Percentiles rank a stretch among this genome's conserved stretches.
Conservation (phyloP, 2,329 filamentous ascomycete genomes). For the Sporothrix inflata region DNA sequence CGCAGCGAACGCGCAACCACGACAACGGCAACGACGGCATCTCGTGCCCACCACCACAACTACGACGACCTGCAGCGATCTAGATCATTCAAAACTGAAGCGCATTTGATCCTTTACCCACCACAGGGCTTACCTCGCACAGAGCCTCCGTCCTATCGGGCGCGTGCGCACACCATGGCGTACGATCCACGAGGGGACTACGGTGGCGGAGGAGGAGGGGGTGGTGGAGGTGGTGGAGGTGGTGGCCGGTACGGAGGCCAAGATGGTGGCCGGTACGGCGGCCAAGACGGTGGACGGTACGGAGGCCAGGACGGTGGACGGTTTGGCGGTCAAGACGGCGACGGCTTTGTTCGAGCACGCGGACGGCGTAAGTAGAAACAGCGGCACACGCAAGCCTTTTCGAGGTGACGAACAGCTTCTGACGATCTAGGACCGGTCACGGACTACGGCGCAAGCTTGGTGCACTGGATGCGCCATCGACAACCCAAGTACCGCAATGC, state of each 20-base stretch:
- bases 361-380: slow-evolving; percentile 34
- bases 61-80: background rate
- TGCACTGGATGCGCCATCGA: slow-evolving; percentile 88
- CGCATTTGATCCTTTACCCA: background rate
- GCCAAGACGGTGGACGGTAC: slow-evolving; percentile 20
- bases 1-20: background rate
- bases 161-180: slow-evolving; percentile 33
- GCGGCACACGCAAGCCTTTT: background rate
- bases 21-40: background rate
- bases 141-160: slow-evolving; percentile 20
- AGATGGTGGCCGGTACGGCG: slow-evolving; percentile 8
- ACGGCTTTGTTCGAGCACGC: slow-evolving; percentile 31
- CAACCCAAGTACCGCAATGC: slow-evolving; percentile 74
- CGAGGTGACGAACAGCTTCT: background rate
- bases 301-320: background rate
- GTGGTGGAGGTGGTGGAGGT: slow-evolving; percentile 29
- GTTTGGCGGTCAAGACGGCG: slow-evolving; percentile 24
- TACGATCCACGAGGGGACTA: slow-evolving; percentile 35
- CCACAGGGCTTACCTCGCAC: background rate
- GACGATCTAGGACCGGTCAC: slow-evolving; percentile 74
- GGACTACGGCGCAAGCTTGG: slow-evolving; percentile 87
- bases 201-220: slow-evolving; percentile 30
- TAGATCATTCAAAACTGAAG: no score
- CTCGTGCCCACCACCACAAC: background rate
- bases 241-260: slow-evolving; percentile 11